Conservation (phyloP, 257 asterid species). For the Nemophila menziesii region DNA sequence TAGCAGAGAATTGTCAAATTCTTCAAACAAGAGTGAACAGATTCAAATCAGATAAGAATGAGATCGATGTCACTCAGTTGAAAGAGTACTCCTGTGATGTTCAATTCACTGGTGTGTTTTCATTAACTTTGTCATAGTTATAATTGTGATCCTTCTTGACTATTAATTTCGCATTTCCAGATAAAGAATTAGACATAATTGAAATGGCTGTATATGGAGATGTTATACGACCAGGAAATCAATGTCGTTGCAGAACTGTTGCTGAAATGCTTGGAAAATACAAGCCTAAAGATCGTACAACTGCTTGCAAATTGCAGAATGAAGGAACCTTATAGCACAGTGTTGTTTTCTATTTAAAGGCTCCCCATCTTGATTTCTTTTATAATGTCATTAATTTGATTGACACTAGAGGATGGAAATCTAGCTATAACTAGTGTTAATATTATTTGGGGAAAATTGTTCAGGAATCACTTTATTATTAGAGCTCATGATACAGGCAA, state of each 20-base stretch:
- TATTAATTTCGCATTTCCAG: conserved; percentile 23
- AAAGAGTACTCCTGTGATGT: conserved; percentile 81
- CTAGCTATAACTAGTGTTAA: background rate
- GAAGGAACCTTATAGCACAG: conserved; percentile 14
- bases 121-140: background rate
- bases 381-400: background rate
- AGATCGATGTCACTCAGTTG: conserved; percentile 34
- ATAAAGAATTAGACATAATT: conserved; percentile 67
- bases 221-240: conserved; percentile 83
- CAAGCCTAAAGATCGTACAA: conserved; percentile 48
- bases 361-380: background rate
- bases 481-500: too few species aligned
- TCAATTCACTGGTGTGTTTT: conserved; percentile 53
- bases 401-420: background rate
- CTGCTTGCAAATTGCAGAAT: conserved; percentile 65
- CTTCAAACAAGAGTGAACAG: conserved; percentile 90
- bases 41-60: conserved; percentile 55
- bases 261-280: conserved; percentile 77
- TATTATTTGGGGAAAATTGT: too few species aligned
- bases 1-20: conserved; percentile 87
- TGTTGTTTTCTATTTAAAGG: conserved; percentile 1
- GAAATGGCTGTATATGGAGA: conserved; percentile 97
- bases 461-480: too few species aligned
- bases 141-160: background rate
- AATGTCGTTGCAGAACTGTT: conserved; percentile 79